Evolutionary conservation across 371 early-diverging fungal genomes (phyloP), one percentile per base, ranked within the genome.

Genomic region (Mortierella sp.): DNA sequence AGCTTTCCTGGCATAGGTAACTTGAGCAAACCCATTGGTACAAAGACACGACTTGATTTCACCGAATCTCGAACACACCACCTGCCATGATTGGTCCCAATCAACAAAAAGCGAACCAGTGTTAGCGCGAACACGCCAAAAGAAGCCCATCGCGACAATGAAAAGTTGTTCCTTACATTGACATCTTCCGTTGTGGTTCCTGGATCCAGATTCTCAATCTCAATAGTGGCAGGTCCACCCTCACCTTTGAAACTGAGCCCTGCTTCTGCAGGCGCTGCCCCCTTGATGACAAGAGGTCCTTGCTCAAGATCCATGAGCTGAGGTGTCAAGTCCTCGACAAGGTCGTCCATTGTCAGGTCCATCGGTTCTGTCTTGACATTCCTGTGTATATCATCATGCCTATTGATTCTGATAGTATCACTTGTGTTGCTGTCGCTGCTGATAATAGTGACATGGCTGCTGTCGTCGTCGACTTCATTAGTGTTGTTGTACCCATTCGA

Each of bases 171-270:
- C 49, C 62, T 67, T 84, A 83, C 88, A 71, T 77, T 80, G 12
- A 88, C 82, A 73, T 88, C 88, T 10, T 86, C 86, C 5, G 85
- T 80, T 54, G 82, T 88, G 0, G 86, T 79, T 24, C 69, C 81
- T 29, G 80, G 82, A 61, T 88, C 86, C 51, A 88, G 70, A 44
- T 86, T 86, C n/a, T 82, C 80, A 50, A 88, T 79, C 52, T 86
- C 72, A 22, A 88, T 82, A 24, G 67, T 80, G 16, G 81, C 81
- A 0, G 87, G 86, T 0, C 86, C 86, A 16, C 47, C 46, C 25
- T 74, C 68, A 13, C 47, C 49, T 13, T 45, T 47, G 22, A 41
- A 13, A 25, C 19, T 22, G 14, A 45, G 6, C 10, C 51, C 57
- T 0, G 24, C 19, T 3, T 13, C 34, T 24, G 50, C 5, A 12